Evolutionary conservation across 129 eudicot genomes (phyloP).

Genomic region (Kitagawia praeruptora): DNA sequence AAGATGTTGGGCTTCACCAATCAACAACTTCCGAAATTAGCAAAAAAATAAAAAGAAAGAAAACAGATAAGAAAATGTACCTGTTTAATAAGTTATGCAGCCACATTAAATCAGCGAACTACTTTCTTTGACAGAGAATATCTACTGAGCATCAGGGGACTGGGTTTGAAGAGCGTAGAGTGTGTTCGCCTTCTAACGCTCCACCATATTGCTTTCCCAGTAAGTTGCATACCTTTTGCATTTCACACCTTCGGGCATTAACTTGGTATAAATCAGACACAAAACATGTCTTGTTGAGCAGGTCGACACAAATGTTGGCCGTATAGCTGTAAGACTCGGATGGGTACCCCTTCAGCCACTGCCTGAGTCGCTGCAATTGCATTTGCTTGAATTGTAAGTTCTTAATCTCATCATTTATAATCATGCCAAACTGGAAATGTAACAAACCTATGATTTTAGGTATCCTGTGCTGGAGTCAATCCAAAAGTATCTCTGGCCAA

Average conservation of each 20-base stretch:
- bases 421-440: background rate
- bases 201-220: constrained; percentile 93
- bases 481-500: constrained; percentile 87
- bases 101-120: background rate
- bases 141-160: constrained; percentile 71
- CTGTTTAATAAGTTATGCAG: background rate
- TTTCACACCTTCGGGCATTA: constrained; percentile 3
- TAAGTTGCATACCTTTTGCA: constrained; percentile 32
- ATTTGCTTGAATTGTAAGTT: constrained; percentile 76
- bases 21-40: background rate
- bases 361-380: constrained; percentile 78
- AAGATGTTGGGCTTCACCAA: background rate
- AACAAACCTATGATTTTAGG: constrained; percentile 31
- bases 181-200: constrained; percentile 84
- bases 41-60: background rate
- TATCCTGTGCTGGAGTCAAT: constrained; percentile 75
- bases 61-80: background rate
- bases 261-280: background rate
- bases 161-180: constrained; percentile 88
- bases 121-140: constrained; percentile 55
- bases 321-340: constrained; percentile 90
- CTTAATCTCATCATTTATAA: constrained; percentile 1
- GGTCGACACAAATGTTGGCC: constrained; percentile 94
- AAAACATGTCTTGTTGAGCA: constrained; percentile 15
- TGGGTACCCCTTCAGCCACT: constrained; percentile 95